phyloP scores from a whole-genome alignment of 2,329 filamentous ascomycete genomes.

The Zymoseptoria crescenta region DNA sequence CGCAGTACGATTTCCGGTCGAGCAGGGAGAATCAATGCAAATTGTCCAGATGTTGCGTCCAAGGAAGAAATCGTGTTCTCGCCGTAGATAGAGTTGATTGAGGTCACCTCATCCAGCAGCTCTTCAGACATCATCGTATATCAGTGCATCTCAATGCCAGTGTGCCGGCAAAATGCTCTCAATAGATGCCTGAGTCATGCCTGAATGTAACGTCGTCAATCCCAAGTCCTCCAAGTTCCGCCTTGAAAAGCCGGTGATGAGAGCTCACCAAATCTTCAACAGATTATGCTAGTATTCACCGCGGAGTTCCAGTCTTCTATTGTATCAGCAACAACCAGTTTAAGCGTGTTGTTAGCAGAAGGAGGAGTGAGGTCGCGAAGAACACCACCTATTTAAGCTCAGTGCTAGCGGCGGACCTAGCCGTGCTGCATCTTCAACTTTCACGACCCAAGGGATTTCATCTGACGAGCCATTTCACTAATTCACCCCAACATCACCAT shows the following conservation, averaged over 20 bases:
- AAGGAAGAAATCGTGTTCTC: constrained; percentile 48
- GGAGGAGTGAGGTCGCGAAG: neutral
- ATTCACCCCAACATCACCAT: constrained; percentile 7
- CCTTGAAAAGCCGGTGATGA: neutral
- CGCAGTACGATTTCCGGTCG: constrained; percentile 47
- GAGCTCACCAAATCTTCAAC: neutral
- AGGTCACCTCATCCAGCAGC: constrained; percentile 66
- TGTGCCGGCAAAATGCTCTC: neutral
- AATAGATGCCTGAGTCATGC: neutral
- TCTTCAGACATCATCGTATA: constrained; percentile 29
- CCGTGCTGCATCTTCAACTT: neutral
- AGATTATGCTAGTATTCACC: neutral
- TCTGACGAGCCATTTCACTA: neutral
- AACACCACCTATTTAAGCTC: neutral
- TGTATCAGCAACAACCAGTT: neutral
- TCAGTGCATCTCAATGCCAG: neutral
- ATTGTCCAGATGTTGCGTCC: constrained; percentile 28
- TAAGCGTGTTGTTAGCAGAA: neutral
- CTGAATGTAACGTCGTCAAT: neutral
- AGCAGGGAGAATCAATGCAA: constrained; percentile 61
- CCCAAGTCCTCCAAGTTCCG: too few species aligned
- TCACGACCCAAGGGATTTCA: neutral
- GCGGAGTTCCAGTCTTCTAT: neutral
- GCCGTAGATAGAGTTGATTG: constrained; percentile 78
- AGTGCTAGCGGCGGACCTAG: neutral